A percentile compares a stretch with the other conserved stretches of the same genome.
Conservation (phyloP, 257 asterid genomes). For the Solanum peruvianum region DNA sequence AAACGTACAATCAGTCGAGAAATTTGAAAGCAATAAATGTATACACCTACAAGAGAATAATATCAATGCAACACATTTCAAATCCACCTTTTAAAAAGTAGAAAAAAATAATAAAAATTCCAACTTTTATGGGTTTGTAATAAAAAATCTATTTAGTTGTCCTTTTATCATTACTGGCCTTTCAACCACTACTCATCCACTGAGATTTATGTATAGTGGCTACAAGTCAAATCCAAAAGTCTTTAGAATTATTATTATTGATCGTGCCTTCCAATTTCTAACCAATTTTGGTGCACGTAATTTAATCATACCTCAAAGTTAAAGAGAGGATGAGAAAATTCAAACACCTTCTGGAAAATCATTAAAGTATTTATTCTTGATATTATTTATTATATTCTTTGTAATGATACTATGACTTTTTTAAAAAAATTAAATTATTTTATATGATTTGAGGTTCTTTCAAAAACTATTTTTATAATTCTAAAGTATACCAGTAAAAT, state of each 20-base stretch:
- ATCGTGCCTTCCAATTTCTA: neutral
- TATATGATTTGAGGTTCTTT: neutral
- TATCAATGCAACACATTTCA: neutral
- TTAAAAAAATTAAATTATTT: neutral
- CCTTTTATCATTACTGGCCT: neutral
- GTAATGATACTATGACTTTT: neutral
- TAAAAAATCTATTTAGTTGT: neutral
- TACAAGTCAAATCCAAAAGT: slow-evolving; percentile 23
- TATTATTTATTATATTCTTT: neutral
- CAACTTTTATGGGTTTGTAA: neutral
- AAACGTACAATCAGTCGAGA: neutral
- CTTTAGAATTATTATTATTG: slow-evolving; percentile 17
- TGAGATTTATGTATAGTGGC: slow-evolving; percentile 21
- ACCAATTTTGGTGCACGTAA: slow-evolving; percentile 17
- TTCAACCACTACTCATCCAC: slow-evolving; percentile 51
- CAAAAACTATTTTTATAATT: neutral
- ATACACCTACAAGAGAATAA: neutral
- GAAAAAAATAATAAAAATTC: neutral
- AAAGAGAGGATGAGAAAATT: slow-evolving; percentile 9
- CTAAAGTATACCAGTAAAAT: neutral
- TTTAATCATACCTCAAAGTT: neutral
- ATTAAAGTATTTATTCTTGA: neutral
- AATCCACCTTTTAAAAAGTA: neutral
- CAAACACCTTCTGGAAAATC: neutral
- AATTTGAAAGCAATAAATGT: neutral